A percentile compares a stretch with the other conserved stretches of the same genome.
Evolutionary conservation across 306 rosid genomes (phyloP).

Genomic region (Cicer pinnatifidum): DNA sequence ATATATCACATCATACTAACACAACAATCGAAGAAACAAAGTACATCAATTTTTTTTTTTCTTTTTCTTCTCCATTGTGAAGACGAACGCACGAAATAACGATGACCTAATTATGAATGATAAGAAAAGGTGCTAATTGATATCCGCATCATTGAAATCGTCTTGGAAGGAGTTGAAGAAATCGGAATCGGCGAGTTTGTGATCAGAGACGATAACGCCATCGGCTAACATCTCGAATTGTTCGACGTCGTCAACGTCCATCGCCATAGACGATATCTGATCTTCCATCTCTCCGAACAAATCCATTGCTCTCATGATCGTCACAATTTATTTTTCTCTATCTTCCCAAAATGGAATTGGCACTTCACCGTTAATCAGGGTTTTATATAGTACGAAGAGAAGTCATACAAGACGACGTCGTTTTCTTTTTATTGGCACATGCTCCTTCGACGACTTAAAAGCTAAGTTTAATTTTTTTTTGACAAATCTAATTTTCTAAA

Average conservation of each 20-base stretch:
- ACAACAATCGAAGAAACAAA: constrained; percentile 10
- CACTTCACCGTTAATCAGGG: constrained; percentile 17
- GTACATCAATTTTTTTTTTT: not conserved
- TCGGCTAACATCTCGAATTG: constrained; percentile 67
- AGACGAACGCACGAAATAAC: not conserved
- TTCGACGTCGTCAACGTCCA: constrained; percentile 91
- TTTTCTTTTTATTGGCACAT: not conserved
- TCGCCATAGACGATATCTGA: constrained; percentile 78
- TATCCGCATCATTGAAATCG: constrained; percentile 83
- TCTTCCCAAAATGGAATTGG: not conserved
- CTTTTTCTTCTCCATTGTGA: not conserved
- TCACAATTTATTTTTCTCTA: not conserved
- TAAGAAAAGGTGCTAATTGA: constrained; percentile 48
- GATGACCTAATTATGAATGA: not conserved
- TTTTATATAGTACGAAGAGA: not conserved
- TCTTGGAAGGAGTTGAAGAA: constrained; percentile 80
- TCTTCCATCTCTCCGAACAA: constrained; percentile 84
- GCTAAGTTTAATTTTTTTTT: no score
- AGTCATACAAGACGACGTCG: not conserved
- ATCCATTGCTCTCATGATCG: constrained; percentile 63
- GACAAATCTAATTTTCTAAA: no score
- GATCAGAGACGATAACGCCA: constrained; percentile 62
- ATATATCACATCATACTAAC: constrained; percentile 13
- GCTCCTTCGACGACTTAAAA: no score
- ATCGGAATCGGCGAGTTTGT: constrained; percentile 80